Evolutionary conservation across 202 grass and related monocot species (phyloP).

Genomic region (Carex sylvatica): DNA sequence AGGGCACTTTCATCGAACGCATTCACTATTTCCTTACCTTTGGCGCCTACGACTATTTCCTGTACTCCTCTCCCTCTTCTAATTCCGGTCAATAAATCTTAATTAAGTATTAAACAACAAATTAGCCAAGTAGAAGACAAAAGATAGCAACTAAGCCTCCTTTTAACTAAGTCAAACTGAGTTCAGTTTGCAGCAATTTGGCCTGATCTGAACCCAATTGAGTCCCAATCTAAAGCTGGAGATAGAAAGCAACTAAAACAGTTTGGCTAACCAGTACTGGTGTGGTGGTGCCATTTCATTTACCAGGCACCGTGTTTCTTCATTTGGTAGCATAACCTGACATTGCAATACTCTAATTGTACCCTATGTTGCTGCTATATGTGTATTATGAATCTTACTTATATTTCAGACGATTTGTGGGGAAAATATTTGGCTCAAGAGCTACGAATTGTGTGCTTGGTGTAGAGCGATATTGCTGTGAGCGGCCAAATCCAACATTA

Average conservation of each 20-base stretch:
- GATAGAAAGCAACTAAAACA: background rate
- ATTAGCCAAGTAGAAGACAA: background rate
- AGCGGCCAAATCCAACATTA: constrained; percentile 83
- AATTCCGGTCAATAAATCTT: background rate
- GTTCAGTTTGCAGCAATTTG: background rate
- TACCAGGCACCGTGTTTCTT: background rate
- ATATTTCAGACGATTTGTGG: constrained; percentile 66
- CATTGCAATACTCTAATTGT: background rate
- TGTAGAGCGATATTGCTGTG: constrained; percentile 81
- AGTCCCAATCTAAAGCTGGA: background rate
- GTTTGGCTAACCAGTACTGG: background rate
- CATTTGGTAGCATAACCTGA: background rate
- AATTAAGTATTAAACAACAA: background rate
- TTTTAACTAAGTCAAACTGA: background rate
- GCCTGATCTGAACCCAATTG: constrained; percentile 5
- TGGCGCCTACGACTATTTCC: constrained; percentile 88
- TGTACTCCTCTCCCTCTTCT: constrained; percentile 38
- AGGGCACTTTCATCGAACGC: constrained; percentile 89
- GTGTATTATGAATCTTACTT: background rate
- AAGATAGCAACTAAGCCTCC: too few relatives aligned
- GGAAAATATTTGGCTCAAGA: constrained; percentile 61
- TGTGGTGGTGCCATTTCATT: background rate
- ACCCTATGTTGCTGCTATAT: background rate
- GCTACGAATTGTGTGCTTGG: constrained; percentile 77
- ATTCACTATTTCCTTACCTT: constrained; percentile 86